These are phyloP conservation scores for Hortaea sp. DNA, from an alignment of 2,329 filamentous ascomycete species.

Conservation along the genomic window DNA sequence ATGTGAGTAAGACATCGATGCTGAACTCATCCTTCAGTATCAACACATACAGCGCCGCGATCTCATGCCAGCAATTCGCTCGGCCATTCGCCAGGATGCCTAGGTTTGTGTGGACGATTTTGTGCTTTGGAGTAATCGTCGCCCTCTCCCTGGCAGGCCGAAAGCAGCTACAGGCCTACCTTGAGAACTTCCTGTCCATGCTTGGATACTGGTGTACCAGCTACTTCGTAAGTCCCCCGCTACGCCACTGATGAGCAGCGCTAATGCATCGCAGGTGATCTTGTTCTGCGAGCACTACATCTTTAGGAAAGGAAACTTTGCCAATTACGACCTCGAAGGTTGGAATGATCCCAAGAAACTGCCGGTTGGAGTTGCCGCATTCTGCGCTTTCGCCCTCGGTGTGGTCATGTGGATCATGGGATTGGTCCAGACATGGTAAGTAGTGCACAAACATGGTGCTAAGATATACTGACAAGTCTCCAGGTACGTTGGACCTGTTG, in stretches of 20 bases:
- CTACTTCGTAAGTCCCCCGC: conserved; percentile 27
- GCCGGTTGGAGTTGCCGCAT: conserved; percentile 33
- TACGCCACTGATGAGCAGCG: too few species aligned
- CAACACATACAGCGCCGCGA: conserved; percentile 34
- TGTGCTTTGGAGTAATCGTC: conserved; percentile 34
- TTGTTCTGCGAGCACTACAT: conserved; percentile 36
- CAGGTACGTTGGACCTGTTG: conserved; percentile 44
- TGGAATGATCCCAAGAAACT: conserved; percentile 37
- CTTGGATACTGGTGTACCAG: conserved; percentile 39
- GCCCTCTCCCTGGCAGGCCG: conserved; percentile 35
- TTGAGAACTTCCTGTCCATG: conserved; percentile 36
- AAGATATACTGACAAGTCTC: background rate
- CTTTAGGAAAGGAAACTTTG: conserved; percentile 31
- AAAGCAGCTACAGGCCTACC: conserved; percentile 31
- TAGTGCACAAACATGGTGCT: background rate
- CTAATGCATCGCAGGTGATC: conserved; percentile 15
- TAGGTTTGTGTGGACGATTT: conserved; percentile 38
- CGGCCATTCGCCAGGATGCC: conserved; percentile 42
- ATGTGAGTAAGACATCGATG: too few species aligned
- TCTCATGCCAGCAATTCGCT: conserved; percentile 38
- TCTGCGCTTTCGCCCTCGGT: conserved; percentile 29
- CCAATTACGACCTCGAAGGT: conserved; percentile 35
- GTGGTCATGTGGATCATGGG: conserved; percentile 42
- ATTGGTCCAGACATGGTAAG: conserved; percentile 31
- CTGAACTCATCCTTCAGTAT: conserved; percentile 10